A percentile compares a stretch with the other conserved stretches of the same genome.
Evolutionary conservation across 768 basidiomycete species (phyloP).

Genomic region (Russula compacta): DNA sequence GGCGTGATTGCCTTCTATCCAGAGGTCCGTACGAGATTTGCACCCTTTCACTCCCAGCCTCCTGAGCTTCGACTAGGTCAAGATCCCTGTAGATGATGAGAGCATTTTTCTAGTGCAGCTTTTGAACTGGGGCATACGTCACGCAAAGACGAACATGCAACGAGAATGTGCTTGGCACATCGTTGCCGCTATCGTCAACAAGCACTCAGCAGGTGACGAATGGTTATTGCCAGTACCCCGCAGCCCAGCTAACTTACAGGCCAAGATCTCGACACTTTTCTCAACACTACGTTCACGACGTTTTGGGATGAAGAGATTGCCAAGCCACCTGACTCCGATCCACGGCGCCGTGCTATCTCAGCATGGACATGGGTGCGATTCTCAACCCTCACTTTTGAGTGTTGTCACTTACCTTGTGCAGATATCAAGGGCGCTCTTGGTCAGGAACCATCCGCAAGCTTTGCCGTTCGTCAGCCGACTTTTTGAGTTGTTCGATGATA

Average conservation of each 20-base stretch:
- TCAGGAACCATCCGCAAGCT: slow-evolving; percentile 58
- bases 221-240: not conserved
- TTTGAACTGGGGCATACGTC: slow-evolving; percentile 49
- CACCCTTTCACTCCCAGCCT: not conserved
- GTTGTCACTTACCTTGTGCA: slow-evolving; percentile 25
- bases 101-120: slow-evolving; percentile 44
- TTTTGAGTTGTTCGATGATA: slow-evolving; percentile 63
- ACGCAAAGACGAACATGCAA: slow-evolving; percentile 42
- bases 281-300: slow-evolving; percentile 30
- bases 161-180: slow-evolving; percentile 46
- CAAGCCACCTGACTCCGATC: slow-evolving; percentile 24
- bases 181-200: slow-evolving; percentile 68
- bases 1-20: slow-evolving; percentile 54
- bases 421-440: slow-evolving; percentile 73
- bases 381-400: not conserved
- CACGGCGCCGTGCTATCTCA: slow-evolving; percentile 44
- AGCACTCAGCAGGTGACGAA: slow-evolving; percentile 54
- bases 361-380: slow-evolving; percentile 62
- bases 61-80: slow-evolving; percentile 34
- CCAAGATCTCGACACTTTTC: slow-evolving; percentile 42
- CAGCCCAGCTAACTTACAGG: slow-evolving; percentile 1
- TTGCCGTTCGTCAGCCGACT: slow-evolving; percentile 50
- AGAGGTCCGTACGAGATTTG: slow-evolving; percentile 38
- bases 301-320: slow-evolving; percentile 46
- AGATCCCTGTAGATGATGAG: slow-evolving; percentile 40